Evolutionary conservation across 148 eudicot species (phyloP), one percentile per base, ranked within the genome.

Genomic region (Salicornia ramosissima): DNA sequence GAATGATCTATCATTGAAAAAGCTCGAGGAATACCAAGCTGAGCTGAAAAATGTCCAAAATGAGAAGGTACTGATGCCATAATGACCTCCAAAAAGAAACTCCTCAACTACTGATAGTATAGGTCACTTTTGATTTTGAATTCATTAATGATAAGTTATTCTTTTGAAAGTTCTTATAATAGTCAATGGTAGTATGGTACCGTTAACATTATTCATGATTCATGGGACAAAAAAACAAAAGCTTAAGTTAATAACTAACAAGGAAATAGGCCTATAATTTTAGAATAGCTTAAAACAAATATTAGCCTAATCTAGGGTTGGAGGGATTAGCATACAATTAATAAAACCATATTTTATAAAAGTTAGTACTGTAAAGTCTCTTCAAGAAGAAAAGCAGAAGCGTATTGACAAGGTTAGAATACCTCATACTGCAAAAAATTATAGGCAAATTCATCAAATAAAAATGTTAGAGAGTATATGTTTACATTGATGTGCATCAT

Each of bases 1-100:
- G 75, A 90, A 88, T 78, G 98, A 93, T 82, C 90, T 93, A 34
- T 93, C 98, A 36, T 65, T 84, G 33, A 90, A 87, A 72, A 93
- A 84, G 67, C 92, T 93, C 15, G 97, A 93, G 68, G 98, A 93
- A 67, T 87, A 79, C 84, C 95, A 90, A 74, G 80, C 78, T 60
- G 96, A 90, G 81, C 89, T 93, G 49, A 85, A 88, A 80, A 84
- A 90, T 69, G 85, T 90, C 72, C 92, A 85, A 61, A 83, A 68
- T 65, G 97, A 90, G 72, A 93, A 93, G 96, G 98, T 93, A 88
- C 42, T 57, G n/a, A n/a, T n/a, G 59, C 21, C 61, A 18, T 7
- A 25, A 34, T 30, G 1, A 39, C 28, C n/a, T 2, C 0, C 9
- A 33, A 10, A 33, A 8, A 11, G 21, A 12, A 22, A 14, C 6